Base-by-base conservation (phyloP, 169 alveolate genomes). In the Cyclospora cayetanensis region DNA sequence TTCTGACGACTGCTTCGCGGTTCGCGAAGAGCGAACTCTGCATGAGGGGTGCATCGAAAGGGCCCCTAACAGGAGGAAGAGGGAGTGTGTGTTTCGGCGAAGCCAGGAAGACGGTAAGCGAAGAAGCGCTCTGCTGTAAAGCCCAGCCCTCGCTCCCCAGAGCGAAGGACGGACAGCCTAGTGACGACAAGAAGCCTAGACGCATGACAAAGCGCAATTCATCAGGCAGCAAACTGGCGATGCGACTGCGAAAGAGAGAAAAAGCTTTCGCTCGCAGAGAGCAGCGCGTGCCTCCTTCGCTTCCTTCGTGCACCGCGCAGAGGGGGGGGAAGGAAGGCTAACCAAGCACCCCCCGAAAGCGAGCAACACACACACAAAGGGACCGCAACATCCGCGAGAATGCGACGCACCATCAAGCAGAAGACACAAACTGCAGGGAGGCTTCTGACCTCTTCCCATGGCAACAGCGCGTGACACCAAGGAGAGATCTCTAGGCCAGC, bases 401-500 rank as follows among this genome's bases (percentile, higher is more conserved):
- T 20, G 50, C 25, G 46, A 15, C 31, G 72, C 80, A 82, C 90
- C 90, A 60, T 82, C 90, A 12, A 82, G 39, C n/a, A 82, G 63
- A 60, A 82, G 55, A 52, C 90, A 82, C 65, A 68, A 31, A 29
- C 50, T 35, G 53, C 79, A 82, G 90, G 39, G 53, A 25, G 63
- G 79, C 79, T 39, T 50, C 60, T 35, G 11, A 35, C 77, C 31
- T 0, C 39, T 53, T 52, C 90, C 90, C 41, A 27, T 63, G 25
- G 31, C 90, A 43, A 39, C 55, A 39, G 77, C 55, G 20, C 52
- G 68, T 52, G 87, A 4, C 41, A 94, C 94, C 15, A 93, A 60
- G 50, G 65, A 91, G n/a, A 93, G 31, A 70, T 93, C 90, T 41
- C 95, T 83, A 9, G 95, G 95, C 95, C 95, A 93, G 25, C 95